A percentile compares a stretch with the other conserved stretches of the same genome.
Conservation (phyloP, 805 yeast species). For the Clavispora carvajalis region DNA sequence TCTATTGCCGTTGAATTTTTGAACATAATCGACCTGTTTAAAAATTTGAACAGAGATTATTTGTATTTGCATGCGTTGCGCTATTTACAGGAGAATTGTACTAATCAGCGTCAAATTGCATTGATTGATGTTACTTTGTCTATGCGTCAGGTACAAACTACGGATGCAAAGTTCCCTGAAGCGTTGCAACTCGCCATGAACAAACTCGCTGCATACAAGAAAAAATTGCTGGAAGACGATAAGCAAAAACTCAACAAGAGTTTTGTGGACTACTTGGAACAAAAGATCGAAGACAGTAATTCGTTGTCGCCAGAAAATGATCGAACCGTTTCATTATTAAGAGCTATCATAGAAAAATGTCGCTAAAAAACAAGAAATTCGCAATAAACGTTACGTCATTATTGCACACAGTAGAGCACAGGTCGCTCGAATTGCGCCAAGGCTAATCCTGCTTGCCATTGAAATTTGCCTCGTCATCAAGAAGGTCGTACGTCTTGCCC, state of each 20-base stretch:
- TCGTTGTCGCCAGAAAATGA: conserved; percentile 14
- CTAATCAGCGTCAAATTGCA: conserved; percentile 36
- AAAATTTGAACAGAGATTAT: conserved; percentile 62
- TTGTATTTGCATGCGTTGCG: conserved; percentile 60
- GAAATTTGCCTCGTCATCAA: conserved; percentile 22
- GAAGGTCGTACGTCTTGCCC: conserved; percentile 15
- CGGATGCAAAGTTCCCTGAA: conserved; percentile 46
- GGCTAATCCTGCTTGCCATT: conserved; percentile 17
- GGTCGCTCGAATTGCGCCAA: no score
- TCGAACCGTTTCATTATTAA: conserved; percentile 27
- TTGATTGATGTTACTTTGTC: conserved; percentile 61
- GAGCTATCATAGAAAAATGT: conserved; percentile 37
- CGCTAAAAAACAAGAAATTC: conserved; percentile 9
- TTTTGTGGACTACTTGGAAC: conserved; percentile 22
- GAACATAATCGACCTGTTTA: conserved; percentile 61
- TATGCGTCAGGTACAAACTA: conserved; percentile 46
- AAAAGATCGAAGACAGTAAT: conserved; percentile 21
- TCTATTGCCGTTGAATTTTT: conserved; percentile 41
- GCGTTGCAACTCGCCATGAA: conserved; percentile 65
- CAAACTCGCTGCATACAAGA: conserved; percentile 57
- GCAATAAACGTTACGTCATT: background rate
- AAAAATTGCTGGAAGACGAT: conserved; percentile 32
- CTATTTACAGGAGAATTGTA: conserved; percentile 41
- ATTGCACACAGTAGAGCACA: no score
- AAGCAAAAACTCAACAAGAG: conserved; percentile 27